These are phyloP conservation scores for Mycena alexandri DNA, from an alignment of 768 basidiomycete species.

Conservation along the genomic window DNA sequence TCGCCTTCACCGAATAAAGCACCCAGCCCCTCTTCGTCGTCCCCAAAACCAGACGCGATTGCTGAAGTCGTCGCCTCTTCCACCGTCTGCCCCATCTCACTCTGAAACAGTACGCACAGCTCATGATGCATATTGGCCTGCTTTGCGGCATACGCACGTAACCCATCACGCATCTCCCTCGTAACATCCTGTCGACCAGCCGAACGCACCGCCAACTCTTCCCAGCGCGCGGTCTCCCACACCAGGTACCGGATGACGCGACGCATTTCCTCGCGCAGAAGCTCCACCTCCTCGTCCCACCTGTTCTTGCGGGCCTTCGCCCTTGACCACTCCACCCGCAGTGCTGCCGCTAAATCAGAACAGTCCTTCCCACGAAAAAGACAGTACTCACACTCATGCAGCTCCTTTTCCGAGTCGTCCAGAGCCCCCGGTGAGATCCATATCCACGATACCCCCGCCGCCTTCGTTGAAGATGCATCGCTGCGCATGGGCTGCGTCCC, in stretches of 20 bases:
- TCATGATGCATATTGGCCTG: not conserved
- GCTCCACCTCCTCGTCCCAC: constrained; percentile 40
- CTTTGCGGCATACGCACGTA: not conserved
- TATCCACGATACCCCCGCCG: not conserved
- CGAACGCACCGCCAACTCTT: not conserved
- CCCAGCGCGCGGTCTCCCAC: not conserved
- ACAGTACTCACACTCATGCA: constrained; percentile 8
- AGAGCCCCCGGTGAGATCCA: not conserved
- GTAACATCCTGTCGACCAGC: not conserved
- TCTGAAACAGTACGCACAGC: not conserved
- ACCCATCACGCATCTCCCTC: not conserved
- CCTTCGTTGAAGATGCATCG: not conserved
- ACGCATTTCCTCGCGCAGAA: constrained; percentile 40
- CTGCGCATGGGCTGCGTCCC: not conserved
- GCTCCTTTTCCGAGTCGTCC: not conserved
- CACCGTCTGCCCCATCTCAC: not conserved
- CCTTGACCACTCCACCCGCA: constrained; percentile 40
- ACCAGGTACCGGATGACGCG: constrained; percentile 6
- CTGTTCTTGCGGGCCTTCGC: constrained; percentile 25
- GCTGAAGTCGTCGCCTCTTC: not conserved
- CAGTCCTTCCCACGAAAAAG: not conserved
- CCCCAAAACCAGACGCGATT: not conserved
- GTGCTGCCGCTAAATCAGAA: not conserved
- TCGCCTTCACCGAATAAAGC: too few species aligned
- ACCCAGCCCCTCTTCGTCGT: constrained; percentile 2